Evolutionary conservation across 345 rosid genomes (phyloP).

Genomic region (Citrus glauca): DNA sequence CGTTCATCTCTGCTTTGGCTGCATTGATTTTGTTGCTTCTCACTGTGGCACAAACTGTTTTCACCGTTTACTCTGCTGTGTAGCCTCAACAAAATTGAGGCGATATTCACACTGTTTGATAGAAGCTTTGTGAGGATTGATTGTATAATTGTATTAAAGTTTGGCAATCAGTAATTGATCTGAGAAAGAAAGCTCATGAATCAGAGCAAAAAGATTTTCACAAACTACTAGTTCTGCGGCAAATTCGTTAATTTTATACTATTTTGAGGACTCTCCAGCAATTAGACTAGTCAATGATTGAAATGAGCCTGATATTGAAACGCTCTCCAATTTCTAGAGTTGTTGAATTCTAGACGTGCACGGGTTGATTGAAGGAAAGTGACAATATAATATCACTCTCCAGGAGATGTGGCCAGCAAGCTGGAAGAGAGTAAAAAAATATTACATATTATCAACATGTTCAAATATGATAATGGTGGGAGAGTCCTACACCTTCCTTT

Average conservation of each 20-base stretch:
- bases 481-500: no score
- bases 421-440: no score
- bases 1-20: slow-evolving; percentile 68
- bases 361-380: neutral
- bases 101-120: neutral
- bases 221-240: no score
- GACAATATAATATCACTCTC: neutral
- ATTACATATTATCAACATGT: no score
- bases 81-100: neutral
- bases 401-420: no score
- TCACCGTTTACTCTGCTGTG: slow-evolving; percentile 19
- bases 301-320: no score
- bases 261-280: no score
- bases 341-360: neutral
- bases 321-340: neutral
- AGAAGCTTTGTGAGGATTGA: neutral
- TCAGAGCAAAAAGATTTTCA: no score
- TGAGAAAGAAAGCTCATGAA: no score
- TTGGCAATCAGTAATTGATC: neutral
- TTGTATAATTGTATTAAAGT: neutral
- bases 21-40: slow-evolving; percentile 58
- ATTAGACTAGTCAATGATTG: no score
- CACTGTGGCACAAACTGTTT: slow-evolving; percentile 54
- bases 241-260: no score
- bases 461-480: no score